Conservation (phyloP, 495 filamentous ascomycete species). For the Rhypophila decipiens region DNA sequence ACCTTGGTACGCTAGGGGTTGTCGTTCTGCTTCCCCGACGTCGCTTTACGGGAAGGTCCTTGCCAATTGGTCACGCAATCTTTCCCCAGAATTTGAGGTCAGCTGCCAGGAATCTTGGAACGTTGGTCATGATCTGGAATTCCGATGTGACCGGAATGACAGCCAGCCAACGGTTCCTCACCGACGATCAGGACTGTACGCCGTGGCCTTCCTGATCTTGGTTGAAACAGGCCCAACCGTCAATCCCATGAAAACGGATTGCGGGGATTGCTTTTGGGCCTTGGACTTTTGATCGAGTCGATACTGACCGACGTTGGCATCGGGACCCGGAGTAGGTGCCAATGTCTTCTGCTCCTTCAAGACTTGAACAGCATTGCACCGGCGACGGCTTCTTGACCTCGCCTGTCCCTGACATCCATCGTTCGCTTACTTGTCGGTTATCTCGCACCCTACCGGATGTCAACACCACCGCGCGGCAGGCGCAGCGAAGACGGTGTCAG, state of each 20-base stretch:
- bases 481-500: slow-evolving; percentile 17
- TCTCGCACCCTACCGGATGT: background rate
- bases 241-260: background rate
- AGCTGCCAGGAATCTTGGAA: too few species aligned
- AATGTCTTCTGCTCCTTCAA: background rate
- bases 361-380: background rate
- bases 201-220: slow-evolving; percentile 1
- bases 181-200: too few species aligned
- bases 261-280: slow-evolving; percentile 1
- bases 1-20: slow-evolving; percentile 4
- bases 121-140: background rate
- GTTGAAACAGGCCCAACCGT: slow-evolving; percentile 8
- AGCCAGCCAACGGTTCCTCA: too few species aligned
- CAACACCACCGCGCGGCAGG: slow-evolving; percentile 3
- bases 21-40: slow-evolving; percentile 12
- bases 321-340: background rate
- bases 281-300: background rate
- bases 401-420: background rate
- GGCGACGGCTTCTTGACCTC: background rate
- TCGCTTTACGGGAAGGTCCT: slow-evolving; percentile 5
- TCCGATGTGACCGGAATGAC: slow-evolving; percentile 6
- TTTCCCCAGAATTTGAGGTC: too few species aligned
- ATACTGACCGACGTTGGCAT: background rate
- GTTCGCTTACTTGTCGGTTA: slow-evolving; percentile 4
- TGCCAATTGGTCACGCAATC: too few species aligned